Base-by-base conservation (phyloP, 345 rosid species). In the Hibiscus trionum region DNA sequence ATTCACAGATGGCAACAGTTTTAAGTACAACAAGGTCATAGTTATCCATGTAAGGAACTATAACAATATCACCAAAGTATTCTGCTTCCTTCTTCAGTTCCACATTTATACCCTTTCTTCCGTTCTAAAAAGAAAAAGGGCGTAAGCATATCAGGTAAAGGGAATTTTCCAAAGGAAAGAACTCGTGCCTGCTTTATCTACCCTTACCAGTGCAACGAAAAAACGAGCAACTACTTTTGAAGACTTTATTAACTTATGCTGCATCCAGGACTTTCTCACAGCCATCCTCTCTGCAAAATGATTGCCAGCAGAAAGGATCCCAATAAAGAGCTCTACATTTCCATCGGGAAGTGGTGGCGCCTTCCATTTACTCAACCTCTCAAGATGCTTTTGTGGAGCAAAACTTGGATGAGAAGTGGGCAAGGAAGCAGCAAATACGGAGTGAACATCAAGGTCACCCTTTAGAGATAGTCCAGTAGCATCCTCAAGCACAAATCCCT, bases 221-320 rank as follows among this genome's bases (percentile, higher is more conserved):
- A 95, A 95, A 29, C 98, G 88, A 47, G 96, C 93, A 42, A 95
- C 98, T 27, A 86, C 98, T 71, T 80, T 86, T 0, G 98, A 92
- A 49, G 98, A 89, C 78, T 73, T 82, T 73, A 95, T 80, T 69
- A 92, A 88, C 69, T 84, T 81, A 71, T 95, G 93, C 77, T 89
- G 98, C 94, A 95, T 87, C 99, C 99, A 92, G 35, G 97, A 84
- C 85, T 87, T 95, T 80, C 99, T 90, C 78, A 89, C 93, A 47
- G 99, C 97, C 99, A 95, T 95, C 62, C 99, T 84, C 85, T 95
- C 99, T 2, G 94, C 86, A 76, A 95, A 95, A 80, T 95, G 98
- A 80, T 92, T 95, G 63, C 97, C 99, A 1, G 98, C 97, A 58
- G 98, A 95, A 73, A 95, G 98, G 63, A 95, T 77, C 24, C 98